These are phyloP conservation scores for Apiospora kogelbergensis DNA, from an alignment of 2,329 filamentous ascomycete species.

Conservation along the genomic window DNA sequence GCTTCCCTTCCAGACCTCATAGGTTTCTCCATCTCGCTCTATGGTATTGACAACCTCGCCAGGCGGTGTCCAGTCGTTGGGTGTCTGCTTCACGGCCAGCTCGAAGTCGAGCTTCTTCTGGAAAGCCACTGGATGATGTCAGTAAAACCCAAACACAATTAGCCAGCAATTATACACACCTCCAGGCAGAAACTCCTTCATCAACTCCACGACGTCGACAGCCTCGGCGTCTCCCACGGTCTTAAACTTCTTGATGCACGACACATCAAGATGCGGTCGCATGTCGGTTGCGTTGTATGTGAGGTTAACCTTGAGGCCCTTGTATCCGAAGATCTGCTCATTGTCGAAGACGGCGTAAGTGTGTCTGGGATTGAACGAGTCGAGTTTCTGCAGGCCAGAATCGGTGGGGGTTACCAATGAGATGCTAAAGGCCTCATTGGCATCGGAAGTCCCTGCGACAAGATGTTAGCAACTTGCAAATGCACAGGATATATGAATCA, in stretches of 20 bases:
- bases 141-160: conserved; percentile 12
- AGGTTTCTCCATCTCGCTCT: conserved; percentile 58
- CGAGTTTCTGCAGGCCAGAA: conserved; percentile 54
- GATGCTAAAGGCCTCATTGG: conserved; percentile 59
- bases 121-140: conserved; percentile 59
- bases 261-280: conserved; percentile 71
- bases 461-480: not conserved
- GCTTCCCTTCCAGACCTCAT: conserved; percentile 82
- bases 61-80: conserved; percentile 64
- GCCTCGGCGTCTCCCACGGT: conserved; percentile 67
- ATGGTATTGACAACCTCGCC: conserved; percentile 70
- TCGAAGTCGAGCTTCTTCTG: conserved; percentile 63
- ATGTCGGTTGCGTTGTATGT: conserved; percentile 70
- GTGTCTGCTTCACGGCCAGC: conserved; percentile 48
- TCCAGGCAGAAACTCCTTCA: conserved; percentile 67
- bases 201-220: conserved; percentile 64
- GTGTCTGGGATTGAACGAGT: conserved; percentile 78
- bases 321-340: conserved; percentile 88
- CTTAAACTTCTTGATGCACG: conserved; percentile 70
- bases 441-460: conserved; percentile 14
- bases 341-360: conserved; percentile 95
- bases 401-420: conserved; percentile 54
- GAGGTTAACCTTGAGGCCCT: conserved; percentile 73
- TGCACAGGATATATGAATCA: not conserved
- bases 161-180: conserved; percentile 42